A percentile compares a stretch with the other conserved stretches of the same genome.
Conservation (phyloP, 208 protist species). For the Trypanosoma avium region DNA sequence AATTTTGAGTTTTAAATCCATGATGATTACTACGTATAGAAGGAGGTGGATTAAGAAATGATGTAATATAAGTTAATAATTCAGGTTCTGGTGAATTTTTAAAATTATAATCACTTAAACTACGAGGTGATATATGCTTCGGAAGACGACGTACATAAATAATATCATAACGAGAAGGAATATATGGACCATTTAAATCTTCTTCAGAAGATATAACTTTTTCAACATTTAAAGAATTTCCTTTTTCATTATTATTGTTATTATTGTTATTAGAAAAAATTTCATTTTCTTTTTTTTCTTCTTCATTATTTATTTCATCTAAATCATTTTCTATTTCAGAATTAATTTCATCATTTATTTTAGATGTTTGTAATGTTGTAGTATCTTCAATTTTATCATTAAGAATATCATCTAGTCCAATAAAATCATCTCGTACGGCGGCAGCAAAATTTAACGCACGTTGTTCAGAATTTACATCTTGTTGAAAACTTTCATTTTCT, state of each 20-base stretch:
- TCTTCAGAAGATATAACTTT: slow-evolving; percentile 20
- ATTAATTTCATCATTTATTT: not conserved
- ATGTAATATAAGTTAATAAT: slow-evolving; percentile 42
- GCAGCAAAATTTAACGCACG: slow-evolving; percentile 22
- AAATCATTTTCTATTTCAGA: not conserved
- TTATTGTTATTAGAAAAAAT: not conserved
- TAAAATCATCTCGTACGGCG: slow-evolving; percentile 32
- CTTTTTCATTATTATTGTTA: not conserved
- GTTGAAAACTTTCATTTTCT: not conserved
- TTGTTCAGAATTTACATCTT: not conserved
- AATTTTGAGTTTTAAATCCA: too few species aligned
- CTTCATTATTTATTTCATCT: not conserved
- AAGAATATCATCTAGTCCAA: slow-evolving; percentile 40
- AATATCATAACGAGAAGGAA: slow-evolving; percentile 51
- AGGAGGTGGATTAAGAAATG: slow-evolving; percentile 73
- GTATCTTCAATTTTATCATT: not conserved
- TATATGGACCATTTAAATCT: slow-evolving; percentile 22
- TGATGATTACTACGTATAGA: slow-evolving; percentile 27
- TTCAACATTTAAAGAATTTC: not conserved
- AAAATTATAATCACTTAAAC: slow-evolving; percentile 76
- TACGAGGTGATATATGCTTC: slow-evolving; percentile 60
- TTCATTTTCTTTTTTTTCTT: slow-evolving; percentile 7
- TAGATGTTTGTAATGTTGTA: not conserved
- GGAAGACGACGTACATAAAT: slow-evolving; percentile 78
- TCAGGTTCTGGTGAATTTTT: slow-evolving; percentile 50